Evolutionary conservation across 2,329 filamentous ascomycete species (phyloP), one percentile per base, ranked within the genome.

Genomic region (Colletotrichum chrysophilum): DNA sequence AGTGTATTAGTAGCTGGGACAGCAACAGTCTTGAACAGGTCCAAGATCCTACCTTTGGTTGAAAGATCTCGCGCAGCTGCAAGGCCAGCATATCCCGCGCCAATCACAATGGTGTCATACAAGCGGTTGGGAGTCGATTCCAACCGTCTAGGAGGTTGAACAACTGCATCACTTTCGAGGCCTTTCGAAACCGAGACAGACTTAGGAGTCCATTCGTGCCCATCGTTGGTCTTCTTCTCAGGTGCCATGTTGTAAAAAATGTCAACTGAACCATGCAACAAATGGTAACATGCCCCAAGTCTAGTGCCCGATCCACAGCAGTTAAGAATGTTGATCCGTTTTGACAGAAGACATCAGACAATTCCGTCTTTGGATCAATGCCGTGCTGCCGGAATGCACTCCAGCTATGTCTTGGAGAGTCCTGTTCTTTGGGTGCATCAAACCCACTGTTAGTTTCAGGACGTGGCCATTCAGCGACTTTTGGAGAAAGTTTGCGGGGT

Each of bases 81-180:
- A 9, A 79, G 75, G 18, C 79, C 79, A 21, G 79, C 71, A 64
- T 79, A 80, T 55, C 79, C 79, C 3, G 78, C 77, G 21, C 78
- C 79, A 13, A 80, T 75, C 10, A 80, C 70, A 43, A 80, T 74
- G 10, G 60, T 64, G 24, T 80, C 76, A 30, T 77, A 79, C 38
- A 75, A 16, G 32, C 75, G 75, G 67, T 68, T 70, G 16, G 21
- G 18, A 43, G 26, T 9, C 21, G 7, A 21, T 21, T 56, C 5
- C 9, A n/a, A 14, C 4, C 43, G 48, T 36, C 48, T n/a, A 32
- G 28, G 10, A 10, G 48, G 66, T 34, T 34, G 18, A 18, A 68
- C 14, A 18, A 58, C 48, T 8, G 66, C 66, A 28, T 58, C 48
- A 16, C 24, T 58, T 24, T 68, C 66, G 12, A 68, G 48, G 14